A percentile compares a stretch with the other conserved stretches of the same genome.
phyloP scores from a whole-genome alignment of 164 flowering plant genomes.

The Vitis riparia region DNA sequence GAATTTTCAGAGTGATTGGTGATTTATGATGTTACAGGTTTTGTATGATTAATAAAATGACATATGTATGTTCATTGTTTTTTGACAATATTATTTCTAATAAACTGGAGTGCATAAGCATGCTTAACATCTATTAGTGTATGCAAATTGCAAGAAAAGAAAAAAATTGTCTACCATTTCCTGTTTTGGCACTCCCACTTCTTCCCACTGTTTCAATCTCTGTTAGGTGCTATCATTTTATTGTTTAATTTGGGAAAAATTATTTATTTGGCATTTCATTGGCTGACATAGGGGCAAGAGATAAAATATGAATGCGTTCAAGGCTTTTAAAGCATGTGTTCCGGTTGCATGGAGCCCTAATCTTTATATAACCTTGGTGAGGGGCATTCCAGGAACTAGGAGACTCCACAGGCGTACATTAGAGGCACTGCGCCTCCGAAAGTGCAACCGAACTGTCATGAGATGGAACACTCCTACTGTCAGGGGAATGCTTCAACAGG shows the following conservation, averaged over 20 bases:
- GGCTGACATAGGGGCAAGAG: slow-evolving; percentile 5
- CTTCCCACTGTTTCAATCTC: no score
- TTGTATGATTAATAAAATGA: no score
- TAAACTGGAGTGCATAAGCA: no score
- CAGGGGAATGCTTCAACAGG: slow-evolving; percentile 96
- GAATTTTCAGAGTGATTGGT: no score
- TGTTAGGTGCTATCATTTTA: not conserved
- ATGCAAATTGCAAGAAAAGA: no score
- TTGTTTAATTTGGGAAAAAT: not conserved
- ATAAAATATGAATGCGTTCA: slow-evolving; percentile 70
- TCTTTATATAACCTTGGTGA: slow-evolving; percentile 75
- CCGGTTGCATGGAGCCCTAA: slow-evolving; percentile 83
- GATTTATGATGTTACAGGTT: no score
- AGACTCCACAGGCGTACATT: slow-evolving; percentile 79
- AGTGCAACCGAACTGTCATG: slow-evolving; percentile 85
- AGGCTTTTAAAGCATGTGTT: slow-evolving; percentile 77
- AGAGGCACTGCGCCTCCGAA: slow-evolving; percentile 75
- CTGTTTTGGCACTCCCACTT: no score
- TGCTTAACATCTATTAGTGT: no score
- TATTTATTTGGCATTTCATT: not conserved
- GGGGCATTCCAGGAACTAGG: slow-evolving; percentile 91
- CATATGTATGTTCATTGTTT: no score
- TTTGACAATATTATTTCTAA: no score
- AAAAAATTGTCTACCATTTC: no score
- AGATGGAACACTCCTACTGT: slow-evolving; percentile 85